A percentile compares a stretch with the other conserved stretches of the same genome.
phyloP scores from a whole-genome alignment of 2,329 filamentous ascomycete genomes.

The Chaetomiaceae sp. region DNA sequence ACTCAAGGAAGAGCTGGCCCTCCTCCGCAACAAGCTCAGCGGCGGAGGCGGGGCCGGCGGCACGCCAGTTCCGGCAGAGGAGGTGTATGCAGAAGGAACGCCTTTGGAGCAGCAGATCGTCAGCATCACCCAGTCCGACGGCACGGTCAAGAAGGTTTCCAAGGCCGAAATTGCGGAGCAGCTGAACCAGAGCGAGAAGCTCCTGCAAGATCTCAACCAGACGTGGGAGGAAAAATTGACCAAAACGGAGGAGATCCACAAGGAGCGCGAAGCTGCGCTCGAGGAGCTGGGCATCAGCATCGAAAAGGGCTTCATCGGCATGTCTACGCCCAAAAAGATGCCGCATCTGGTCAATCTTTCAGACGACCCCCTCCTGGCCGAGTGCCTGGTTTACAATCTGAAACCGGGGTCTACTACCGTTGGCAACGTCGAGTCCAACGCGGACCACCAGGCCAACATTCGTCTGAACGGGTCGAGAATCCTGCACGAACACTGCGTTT shows the following conservation, averaged over 20 bases:
- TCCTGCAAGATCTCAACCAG: slow-evolving; percentile 92
- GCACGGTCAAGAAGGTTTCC: slow-evolving; percentile 86
- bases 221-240: slow-evolving; percentile 96
- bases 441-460: slow-evolving; percentile 73
- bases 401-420: slow-evolving; percentile 94
- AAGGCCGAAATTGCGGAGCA: slow-evolving; percentile 98
- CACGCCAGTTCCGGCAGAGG: slow-evolving; percentile 56
- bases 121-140: slow-evolving; percentile 82
- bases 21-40: slow-evolving; percentile 78
- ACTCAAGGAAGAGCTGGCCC: slow-evolving; percentile 86
- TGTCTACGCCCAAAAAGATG: slow-evolving; percentile 98
- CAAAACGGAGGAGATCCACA: slow-evolving; percentile 96
- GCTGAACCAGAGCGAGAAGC: slow-evolving; percentile 90
- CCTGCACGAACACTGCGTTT: slow-evolving; percentile 84
- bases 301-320: slow-evolving; percentile 92
- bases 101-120: slow-evolving; percentile 95
- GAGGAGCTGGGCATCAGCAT: slow-evolving; percentile 98
- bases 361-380: slow-evolving; percentile 86
- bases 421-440: slow-evolving; percentile 84
- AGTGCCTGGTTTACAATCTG: slow-evolving; percentile 96
- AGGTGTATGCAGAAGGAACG: slow-evolving; percentile 87
- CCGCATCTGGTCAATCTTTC: slow-evolving; percentile 97
- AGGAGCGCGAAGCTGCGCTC: slow-evolving; percentile 88
- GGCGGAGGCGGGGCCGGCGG: slow-evolving; percentile 43
- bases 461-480: slow-evolving; percentile 92